A percentile compares a stretch with the other conserved stretches of the same genome.
Evolutionary conservation across 495 filamentous ascomycete genomes (phyloP).

Genomic region (Talaromyces wortmannii): DNA sequence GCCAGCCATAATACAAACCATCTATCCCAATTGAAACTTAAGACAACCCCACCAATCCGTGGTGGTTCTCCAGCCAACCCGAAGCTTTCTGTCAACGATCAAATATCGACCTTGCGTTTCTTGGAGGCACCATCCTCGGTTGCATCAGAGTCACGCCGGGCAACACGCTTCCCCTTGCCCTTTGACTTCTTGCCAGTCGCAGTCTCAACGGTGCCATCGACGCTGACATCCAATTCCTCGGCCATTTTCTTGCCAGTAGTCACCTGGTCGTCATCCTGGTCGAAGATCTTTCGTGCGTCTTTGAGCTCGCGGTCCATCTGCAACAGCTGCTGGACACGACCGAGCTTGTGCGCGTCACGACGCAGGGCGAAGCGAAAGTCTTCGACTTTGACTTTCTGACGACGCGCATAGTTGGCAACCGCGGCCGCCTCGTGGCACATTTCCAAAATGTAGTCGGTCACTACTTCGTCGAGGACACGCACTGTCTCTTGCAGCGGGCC

Average conservation of each 20-base stretch:
- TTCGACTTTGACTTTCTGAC: conserved; percentile 95
- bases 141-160: conserved; percentile 30
- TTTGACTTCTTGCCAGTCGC: conserved; percentile 17
- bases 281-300: conserved; percentile 64
- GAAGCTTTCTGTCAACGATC: not conserved
- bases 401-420: conserved; percentile 70
- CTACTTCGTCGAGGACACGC: conserved; percentile 83
- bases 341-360: conserved; percentile 75
- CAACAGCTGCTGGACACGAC: conserved; percentile 81
- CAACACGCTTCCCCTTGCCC: conserved; percentile 34
- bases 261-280: conserved; percentile 45
- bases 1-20: not conserved
- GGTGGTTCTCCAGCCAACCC: not conserved
- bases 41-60: not conserved
- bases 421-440: conserved; percentile 82
- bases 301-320: conserved; percentile 75
- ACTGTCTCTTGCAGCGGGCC: conserved; percentile 75
- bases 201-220: conserved; percentile 11
- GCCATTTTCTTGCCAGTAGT: conserved; percentile 29
- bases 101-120: conserved; percentile 28
- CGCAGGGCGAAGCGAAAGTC: conserved; percentile 93
- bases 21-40: no score
- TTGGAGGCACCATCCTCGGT: conserved; percentile 35
- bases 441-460: conserved; percentile 85
- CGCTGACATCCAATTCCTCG: conserved; percentile 17